Evolutionary conservation across 2,329 filamentous ascomycete genomes (phyloP), one percentile per base, ranked within the genome.

Genomic region (Fonsecaea multimorphosa): DNA sequence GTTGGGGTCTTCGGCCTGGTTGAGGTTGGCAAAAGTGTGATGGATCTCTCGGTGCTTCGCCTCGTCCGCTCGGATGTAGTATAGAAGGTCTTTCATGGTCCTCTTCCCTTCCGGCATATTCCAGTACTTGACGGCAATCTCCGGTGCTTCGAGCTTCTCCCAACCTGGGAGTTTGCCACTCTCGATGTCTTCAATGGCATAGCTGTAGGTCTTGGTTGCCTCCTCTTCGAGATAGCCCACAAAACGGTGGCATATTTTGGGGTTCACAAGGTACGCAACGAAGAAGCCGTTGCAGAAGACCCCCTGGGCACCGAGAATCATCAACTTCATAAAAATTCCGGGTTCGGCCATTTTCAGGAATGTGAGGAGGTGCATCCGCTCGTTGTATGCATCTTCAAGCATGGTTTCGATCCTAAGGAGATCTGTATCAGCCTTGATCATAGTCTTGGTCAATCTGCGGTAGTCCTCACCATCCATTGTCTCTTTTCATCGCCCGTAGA

Each of bases 151-250:
- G 74, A 96, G 89, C 7, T 88, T 85, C 29, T 86, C 83, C 93
- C 95, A 99, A 72, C 87, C 87, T 0, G 93, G 93, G 14, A 97
- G 81, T 65, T 87, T 86, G n/a, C 94, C 94, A 2, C 85, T 84
- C 65, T 98, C 93, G 27, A 99, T 86, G 74, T 98, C 95, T 71
- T 88, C 83, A 73, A 98, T 91, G 67, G 92, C 91, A 57, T 93
- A 88, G 0, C 92, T 95, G 81, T 99, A 99, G 0, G 95, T 99
- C 75, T 96, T 86, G 1, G 98, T 94, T 8, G 95, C 95, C 78
- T 99, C 95, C 77, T 99, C 95, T 78, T 99, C 95, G 12, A 99
- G 87, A 73, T 98, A 98, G 1, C 93, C 95, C 60, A 98, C 93
- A 78, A 99, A 98, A 52, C 95, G 90, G 78, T 99, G 95, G 74